Conservation (phyloP, 345 rosid species). For the Aurinia saxatilis region DNA sequence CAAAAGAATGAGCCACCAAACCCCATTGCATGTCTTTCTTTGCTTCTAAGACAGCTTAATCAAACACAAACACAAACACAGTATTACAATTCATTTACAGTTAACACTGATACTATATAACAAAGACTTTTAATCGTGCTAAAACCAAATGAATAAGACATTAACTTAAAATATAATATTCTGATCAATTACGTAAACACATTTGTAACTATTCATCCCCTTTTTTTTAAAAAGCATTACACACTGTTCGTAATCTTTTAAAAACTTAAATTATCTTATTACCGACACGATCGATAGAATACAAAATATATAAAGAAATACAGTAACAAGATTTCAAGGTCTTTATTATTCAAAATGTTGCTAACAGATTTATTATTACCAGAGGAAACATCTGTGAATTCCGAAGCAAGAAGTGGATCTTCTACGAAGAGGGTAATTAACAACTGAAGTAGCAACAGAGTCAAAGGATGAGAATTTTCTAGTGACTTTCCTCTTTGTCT, state of each 20-base stretch:
- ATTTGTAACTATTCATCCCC: conserved; percentile 3
- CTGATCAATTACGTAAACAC: neutral
- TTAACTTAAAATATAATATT: neutral
- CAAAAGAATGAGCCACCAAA: neutral
- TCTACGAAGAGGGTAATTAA: conserved; percentile 12
- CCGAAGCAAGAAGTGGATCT: conserved; percentile 19
- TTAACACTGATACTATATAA: neutral
- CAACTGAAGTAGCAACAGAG: neutral
- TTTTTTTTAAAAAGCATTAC: neutral
- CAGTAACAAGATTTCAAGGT: neutral
- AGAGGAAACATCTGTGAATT: conserved; percentile 3
- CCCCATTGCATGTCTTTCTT: conserved; percentile 16
- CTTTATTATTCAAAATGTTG: neutral
- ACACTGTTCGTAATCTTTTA: neutral
- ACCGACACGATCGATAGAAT: conserved; percentile 7
- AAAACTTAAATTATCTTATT: neutral
- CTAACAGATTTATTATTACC: neutral
- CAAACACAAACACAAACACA: too few species aligned
- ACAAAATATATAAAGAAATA: neutral
- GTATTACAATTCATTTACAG: too few species aligned
- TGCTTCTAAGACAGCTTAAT: conserved; percentile 30
- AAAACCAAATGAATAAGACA: conserved; percentile 5
- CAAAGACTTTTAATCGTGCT: neutral
- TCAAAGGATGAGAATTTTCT: conserved; percentile 19
- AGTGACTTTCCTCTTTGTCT: conserved; percentile 3